A percentile compares a stretch with the other conserved stretches of the same genome.
phyloP scores from a whole-genome alignment of 495 filamentous ascomycete genomes.

The Hamigera avellanea region DNA sequence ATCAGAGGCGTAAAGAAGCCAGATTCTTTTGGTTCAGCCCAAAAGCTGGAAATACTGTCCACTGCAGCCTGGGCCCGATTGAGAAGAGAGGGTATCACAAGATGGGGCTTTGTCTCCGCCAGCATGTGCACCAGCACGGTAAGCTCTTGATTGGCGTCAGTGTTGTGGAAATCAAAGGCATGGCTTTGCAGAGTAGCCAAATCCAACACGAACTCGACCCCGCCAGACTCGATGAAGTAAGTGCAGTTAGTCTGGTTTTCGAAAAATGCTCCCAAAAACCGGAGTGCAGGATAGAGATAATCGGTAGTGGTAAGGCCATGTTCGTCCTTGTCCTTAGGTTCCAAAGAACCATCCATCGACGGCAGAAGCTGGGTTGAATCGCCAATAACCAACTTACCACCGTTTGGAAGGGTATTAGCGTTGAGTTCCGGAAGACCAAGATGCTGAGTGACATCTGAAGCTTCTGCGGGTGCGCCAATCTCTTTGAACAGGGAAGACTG shows the following conservation, averaged over 20 bases:
- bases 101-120: conserved; percentile 71
- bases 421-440: conserved; percentile 25
- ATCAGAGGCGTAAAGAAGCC: conserved; percentile 60
- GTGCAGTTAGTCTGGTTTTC: conserved; percentile 63
- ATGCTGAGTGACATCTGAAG: conserved; percentile 14
- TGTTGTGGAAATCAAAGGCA: conserved; percentile 60
- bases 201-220: conserved; percentile 75
- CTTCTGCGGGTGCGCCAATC: conserved; percentile 20
- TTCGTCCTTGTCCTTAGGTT: conserved; percentile 36
- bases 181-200: conserved; percentile 70
- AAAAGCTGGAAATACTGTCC: conserved; percentile 54
- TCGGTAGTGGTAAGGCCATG: conserved; percentile 43
- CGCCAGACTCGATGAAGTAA: conserved; percentile 65
- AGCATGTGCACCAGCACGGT: conserved; percentile 65
- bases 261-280: conserved; percentile 70
- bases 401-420: conserved; percentile 23
- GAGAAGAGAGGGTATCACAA: conserved; percentile 70
- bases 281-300: conserved; percentile 62
- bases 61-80: conserved; percentile 58
- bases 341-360: conserved; percentile 15
- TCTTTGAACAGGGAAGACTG: conserved; percentile 22
- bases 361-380: conserved; percentile 19
- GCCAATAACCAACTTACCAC: conserved; percentile 23
- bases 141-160: conserved; percentile 50
- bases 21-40: conserved; percentile 32